These are phyloP conservation scores for Cyclotella kingstonii DNA, from an alignment of 108 stramenopile genomes.

Conservation along the genomic window DNA sequence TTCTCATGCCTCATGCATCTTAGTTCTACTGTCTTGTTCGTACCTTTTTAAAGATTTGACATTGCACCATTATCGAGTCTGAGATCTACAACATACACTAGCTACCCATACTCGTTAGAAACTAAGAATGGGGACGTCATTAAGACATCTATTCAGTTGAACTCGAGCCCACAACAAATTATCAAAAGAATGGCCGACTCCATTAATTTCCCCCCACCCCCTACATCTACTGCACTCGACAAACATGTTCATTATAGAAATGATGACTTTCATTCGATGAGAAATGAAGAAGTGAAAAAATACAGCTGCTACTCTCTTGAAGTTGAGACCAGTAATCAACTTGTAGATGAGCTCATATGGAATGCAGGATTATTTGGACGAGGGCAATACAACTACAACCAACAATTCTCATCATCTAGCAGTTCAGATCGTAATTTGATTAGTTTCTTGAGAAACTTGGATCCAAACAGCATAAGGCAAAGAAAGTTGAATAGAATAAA, in stretches of 20 bases:
- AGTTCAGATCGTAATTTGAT: conserved; percentile 43
- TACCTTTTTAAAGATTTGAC: background rate
- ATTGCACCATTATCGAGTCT: background rate
- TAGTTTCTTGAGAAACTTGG: conserved; percentile 43
- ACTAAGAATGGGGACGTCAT: conserved; percentile 63
- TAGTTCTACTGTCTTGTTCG: background rate
- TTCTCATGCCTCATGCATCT: background rate
- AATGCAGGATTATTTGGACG: conserved; percentile 20
- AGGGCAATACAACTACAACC: conserved; percentile 41
- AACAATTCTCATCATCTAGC: conserved; percentile 31
- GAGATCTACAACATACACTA: conserved; percentile 4
- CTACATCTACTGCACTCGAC: conserved; percentile 11
- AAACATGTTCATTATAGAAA: background rate
- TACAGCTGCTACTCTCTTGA: background rate
- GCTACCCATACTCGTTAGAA: conserved; percentile 55
- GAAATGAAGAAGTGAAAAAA: background rate
- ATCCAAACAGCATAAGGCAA: conserved; percentile 48
- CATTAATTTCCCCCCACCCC: conserved; percentile 44
- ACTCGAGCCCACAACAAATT: conserved; percentile 55
- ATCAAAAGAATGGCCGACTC: conserved; percentile 52
- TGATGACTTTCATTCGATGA: background rate
- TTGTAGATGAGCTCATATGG: conserved; percentile 18
- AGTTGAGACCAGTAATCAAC: background rate
- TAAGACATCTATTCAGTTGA: conserved; percentile 48
- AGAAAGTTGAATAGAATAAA: conserved; percentile 59